A percentile compares a stretch with the other conserved stretches of the same genome.
These are phyloP conservation scores for Russula dissimulans DNA, from an alignment of 768 basidiomycete genomes.

Conservation along the genomic window DNA sequence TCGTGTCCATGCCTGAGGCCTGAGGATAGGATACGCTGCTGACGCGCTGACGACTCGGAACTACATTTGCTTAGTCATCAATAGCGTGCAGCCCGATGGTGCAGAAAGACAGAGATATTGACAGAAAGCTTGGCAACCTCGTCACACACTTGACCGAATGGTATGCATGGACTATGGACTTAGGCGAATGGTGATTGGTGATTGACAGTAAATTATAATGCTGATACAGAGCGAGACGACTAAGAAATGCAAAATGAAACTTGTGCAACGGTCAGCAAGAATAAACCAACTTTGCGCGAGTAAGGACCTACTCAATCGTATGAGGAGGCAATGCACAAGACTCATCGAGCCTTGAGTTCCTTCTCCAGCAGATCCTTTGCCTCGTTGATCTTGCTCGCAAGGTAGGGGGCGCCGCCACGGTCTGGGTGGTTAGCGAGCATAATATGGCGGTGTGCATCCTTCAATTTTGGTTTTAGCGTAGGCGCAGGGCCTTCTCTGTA, in stretches of 20 bases:
- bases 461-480: constrained; percentile 63
- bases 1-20: not conserved
- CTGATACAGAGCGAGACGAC: constrained; percentile 1
- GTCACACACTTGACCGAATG: no score
- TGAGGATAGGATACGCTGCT: not conserved
- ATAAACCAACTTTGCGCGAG: not conserved
- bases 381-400: constrained; percentile 98
- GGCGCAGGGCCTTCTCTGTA: constrained; percentile 71
- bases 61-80: constrained; percentile 7
- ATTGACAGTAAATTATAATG: not conserved
- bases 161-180: no score
- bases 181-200: not conserved
- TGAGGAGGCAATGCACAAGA: not conserved
- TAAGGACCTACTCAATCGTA: not conserved
- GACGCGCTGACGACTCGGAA: no score
- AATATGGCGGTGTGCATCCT: constrained; percentile 92
- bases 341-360: constrained; percentile 42
- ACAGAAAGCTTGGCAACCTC: no score
- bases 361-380: constrained; percentile 90
- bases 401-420: constrained; percentile 94
- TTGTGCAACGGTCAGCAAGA: not conserved
- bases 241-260: not conserved
- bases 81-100: no score
- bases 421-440: constrained; percentile 99
- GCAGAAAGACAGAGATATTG: not conserved